Evolutionary conservation across 2,329 filamentous ascomycete species (phyloP), one percentile per base, ranked within the genome.

Genomic region (Plectosphaerella cucumerina): DNA sequence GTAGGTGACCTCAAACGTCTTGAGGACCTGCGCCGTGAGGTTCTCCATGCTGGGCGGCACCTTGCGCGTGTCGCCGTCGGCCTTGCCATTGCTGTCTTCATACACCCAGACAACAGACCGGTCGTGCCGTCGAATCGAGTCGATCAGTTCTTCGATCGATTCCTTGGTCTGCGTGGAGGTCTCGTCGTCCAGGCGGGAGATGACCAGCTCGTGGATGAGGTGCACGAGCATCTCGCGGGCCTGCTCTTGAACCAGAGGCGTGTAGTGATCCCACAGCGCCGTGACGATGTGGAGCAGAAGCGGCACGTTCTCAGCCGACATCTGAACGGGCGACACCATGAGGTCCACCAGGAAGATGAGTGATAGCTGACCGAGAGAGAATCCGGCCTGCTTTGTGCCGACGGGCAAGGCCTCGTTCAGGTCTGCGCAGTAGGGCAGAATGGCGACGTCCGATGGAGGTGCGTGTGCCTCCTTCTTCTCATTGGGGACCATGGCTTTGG

Each of bases 161-260:
- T 84, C 79, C 62, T 89, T 90, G 48, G 84, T 84, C 3, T 74
- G 70, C 2, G 68, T 65, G 5, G 84, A 82, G 17, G 76, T 78
- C 6, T 85, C 79, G 45, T 90, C 84, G 50, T 95, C 88, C 53
- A 96, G 85, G 43, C 74, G 78, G 1, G 83, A 84, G 23, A 97
- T 91, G 35, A 99, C 90, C 6, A 97, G 77, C 66, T 97, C 94
- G 61, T 99, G 94, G 44, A 99, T 95, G 17, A 99, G 79, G 72
- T 99, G 94, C 2, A 99, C 92, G 15, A 99, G 81, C 92, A 99
- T 96, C 69, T 99, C 94, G 46, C 92, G 85, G 26, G 95, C 92
- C 67, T 99, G 93, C 59, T 97, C 94, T 66, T 97, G 93, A 2
- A 99, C 94, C 11, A 97, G 81, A 3, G 90, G 85, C 1, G 90